Percentiles rank a stretch among this genome's conserved stretches.
phyloP scores from a whole-genome alignment of 169 alveolate species.

The Plasmodium inui region DNA sequence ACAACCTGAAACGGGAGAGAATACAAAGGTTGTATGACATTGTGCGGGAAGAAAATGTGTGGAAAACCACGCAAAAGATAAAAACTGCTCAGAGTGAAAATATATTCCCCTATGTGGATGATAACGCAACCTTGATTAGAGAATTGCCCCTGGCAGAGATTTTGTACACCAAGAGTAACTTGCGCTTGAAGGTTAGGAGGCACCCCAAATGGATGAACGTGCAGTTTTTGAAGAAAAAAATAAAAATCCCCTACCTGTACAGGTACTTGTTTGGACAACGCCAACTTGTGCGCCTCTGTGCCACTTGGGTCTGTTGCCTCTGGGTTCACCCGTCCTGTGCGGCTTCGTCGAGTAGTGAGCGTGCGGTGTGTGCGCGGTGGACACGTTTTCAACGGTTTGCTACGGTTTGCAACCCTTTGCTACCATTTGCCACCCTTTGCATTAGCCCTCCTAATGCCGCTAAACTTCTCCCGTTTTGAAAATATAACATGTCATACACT shows the following conservation, averaged over 20 bases:
- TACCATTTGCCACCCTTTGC: neutral
- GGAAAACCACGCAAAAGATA: constrained; percentile 79
- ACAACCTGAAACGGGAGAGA: constrained; percentile 51
- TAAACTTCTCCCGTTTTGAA: neutral
- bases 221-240: constrained; percentile 47
- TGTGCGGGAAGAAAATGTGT: constrained; percentile 76
- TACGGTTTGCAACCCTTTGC: neutral
- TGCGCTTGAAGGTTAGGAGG: constrained; percentile 79
- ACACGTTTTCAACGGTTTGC: neutral
- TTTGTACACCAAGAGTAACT: constrained; percentile 78
- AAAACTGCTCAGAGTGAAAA: constrained; percentile 78
- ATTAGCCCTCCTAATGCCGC: neutral
- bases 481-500: neutral
- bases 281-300: neutral
- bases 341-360: neutral
- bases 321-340: neutral
- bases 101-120: constrained; percentile 86
- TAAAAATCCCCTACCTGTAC: constrained; percentile 73
- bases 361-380: neutral
- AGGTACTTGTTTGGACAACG: constrained; percentile 25
- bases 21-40: constrained; percentile 78
- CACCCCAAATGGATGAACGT: constrained; percentile 85
- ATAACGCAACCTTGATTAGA: constrained; percentile 81
- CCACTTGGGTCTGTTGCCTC: neutral
- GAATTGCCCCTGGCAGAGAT: constrained; percentile 79